phyloP scores from a whole-genome alignment of 75 land plant species.

The Cupressus sempervirens region DNA sequence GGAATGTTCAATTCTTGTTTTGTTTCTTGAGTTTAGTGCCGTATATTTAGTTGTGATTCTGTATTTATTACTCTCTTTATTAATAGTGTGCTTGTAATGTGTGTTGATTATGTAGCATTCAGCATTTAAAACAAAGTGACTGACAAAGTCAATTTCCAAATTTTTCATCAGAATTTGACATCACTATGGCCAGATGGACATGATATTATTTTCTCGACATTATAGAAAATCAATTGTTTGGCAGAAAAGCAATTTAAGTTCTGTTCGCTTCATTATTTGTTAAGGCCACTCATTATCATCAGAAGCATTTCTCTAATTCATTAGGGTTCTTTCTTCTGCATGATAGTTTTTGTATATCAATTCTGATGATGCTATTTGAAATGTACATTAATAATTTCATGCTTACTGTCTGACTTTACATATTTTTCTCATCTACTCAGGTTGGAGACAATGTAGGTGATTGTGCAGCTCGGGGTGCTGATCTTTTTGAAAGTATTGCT shows the following conservation, averaged over 20 bases:
- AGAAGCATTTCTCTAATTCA: background rate
- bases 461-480: slow-evolving; percentile 99
- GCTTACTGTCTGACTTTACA: background rate
- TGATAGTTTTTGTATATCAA: background rate
- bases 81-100: background rate
- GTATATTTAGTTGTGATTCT: background rate
- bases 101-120: background rate
- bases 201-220: background rate
- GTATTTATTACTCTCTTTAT: background rate
- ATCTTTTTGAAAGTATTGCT: slow-evolving; percentile 98
- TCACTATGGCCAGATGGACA: background rate
- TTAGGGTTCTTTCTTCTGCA: background rate
- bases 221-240: background rate
- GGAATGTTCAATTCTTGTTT: no score
- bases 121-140: background rate
- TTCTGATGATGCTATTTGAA: background rate
- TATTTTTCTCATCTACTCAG: slow-evolving; percentile 23
- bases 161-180: background rate
- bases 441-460: slow-evolving; percentile 99
- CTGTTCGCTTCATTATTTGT: background rate
- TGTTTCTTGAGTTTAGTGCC: background rate
- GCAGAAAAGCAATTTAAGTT: background rate
- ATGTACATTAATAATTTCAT: background rate
- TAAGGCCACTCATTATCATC: background rate
- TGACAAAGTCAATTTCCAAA: background rate